phyloP scores from a whole-genome alignment of 192 early-diverging fungal genomes.

The Funneliformis mosseae region DNA sequence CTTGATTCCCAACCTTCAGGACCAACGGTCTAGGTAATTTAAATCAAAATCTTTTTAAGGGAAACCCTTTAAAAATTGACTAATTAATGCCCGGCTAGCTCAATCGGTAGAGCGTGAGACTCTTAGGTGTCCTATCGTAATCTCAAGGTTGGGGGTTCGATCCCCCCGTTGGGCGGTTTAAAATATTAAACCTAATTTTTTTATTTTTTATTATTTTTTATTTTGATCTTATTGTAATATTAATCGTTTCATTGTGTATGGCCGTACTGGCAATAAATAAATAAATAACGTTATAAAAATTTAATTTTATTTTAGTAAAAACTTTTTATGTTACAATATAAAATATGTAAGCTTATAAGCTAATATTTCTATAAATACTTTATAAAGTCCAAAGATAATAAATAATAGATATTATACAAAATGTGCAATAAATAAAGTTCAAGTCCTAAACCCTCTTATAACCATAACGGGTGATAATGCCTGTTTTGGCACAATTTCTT shows the following conservation, averaged over 20 bases:
- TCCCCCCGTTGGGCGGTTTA: not conserved
- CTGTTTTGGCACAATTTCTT: constrained; percentile 32
- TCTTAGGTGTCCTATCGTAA: not conserved
- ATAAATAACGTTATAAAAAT: too few species aligned
- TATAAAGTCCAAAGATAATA: not conserved
- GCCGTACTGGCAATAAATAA: too few species aligned
- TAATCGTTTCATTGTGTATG: too few species aligned
- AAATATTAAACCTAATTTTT: not conserved
- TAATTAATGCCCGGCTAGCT: not conserved
- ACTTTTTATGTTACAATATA: too few species aligned
- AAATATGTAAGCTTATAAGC: too few species aligned
- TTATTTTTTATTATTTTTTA: not conserved
- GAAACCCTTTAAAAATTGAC: too few species aligned
- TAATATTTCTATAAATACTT: not conserved
- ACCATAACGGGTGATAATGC: constrained; percentile 4
- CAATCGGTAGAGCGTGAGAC: not conserved
- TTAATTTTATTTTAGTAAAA: too few species aligned
- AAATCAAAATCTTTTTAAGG: too few species aligned
- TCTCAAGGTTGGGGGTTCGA: not conserved
- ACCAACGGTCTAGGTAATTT: too few species aligned
- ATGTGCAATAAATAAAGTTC: not conserved
- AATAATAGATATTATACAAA: not conserved
- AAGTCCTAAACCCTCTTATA: constrained; percentile 24
- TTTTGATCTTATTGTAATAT: not conserved
- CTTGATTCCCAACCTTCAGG: too few species aligned